Conservation (phyloP, 2,329 filamentous ascomycete genomes). For the Penicillium nordicum region DNA sequence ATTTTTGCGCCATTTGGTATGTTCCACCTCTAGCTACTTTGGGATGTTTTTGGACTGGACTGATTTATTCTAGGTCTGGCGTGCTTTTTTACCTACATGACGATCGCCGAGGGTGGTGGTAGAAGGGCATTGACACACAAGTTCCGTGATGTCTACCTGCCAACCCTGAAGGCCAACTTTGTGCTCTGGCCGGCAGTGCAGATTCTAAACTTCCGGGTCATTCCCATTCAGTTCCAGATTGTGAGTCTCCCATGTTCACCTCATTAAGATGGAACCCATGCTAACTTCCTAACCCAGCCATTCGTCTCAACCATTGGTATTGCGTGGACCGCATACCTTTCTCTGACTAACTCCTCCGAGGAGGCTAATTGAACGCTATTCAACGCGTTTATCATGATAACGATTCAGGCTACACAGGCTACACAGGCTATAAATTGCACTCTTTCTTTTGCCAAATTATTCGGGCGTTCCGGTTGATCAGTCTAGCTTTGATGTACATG, state of each 20-base stretch:
- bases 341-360: conserved; percentile 81
- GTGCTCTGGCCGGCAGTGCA: conserved; percentile 94
- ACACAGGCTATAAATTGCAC: conserved; percentile 11
- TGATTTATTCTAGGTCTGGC: conserved; percentile 58
- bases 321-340: conserved; percentile 95
- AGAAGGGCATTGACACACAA: conserved; percentile 75
- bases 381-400: conserved; percentile 15
- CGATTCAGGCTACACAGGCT: conserved; percentile 8
- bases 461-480: conserved; percentile 17
- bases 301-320: conserved; percentile 96
- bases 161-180: conserved; percentile 93
- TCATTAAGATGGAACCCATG: not conserved
- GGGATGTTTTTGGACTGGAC: conserved; percentile 6
- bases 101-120: conserved; percentile 86
- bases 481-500: conserved; percentile 16
- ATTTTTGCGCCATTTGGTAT: conserved; percentile 84
- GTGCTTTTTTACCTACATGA: conserved; percentile 95
- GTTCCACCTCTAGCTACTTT: conserved; percentile 19
- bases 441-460: conserved; percentile 7
- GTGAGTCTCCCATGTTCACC: conserved; percentile 55
- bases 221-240: conserved; percentile 94
- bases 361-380: conserved; percentile 46
- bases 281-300: conserved; percentile 55
- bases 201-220: conserved; percentile 90
- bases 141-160: conserved; percentile 88